Conservation (phyloP, 805 yeast genomes). For the Teunomyces panamensis region DNA sequence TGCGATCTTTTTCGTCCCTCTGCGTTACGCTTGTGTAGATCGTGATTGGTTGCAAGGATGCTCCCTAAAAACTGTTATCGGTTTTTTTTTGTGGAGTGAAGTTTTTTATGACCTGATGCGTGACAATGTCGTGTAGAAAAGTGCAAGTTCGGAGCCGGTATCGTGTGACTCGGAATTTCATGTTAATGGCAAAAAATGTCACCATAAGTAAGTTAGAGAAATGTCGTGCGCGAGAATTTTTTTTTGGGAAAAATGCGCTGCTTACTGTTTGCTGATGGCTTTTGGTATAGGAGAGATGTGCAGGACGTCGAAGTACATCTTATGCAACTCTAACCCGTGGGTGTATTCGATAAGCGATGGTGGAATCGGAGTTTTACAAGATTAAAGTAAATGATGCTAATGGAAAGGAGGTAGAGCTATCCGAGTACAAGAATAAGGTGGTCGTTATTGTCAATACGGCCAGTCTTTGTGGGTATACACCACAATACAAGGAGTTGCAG, state of each 20-base stretch:
- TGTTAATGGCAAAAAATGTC: not conserved
- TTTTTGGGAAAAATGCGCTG: not conserved
- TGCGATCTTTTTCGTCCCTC: not conserved
- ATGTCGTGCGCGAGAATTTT: not conserved
- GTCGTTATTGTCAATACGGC: conserved; percentile 27
- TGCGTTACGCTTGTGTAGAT: not conserved
- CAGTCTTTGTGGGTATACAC: conserved; percentile 42
- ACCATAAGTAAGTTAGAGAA: not conserved
- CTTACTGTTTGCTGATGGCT: no score
- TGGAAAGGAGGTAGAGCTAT: conserved; percentile 9
- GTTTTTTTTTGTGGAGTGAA: conserved; percentile 1
- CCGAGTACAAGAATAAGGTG: conserved; percentile 16
- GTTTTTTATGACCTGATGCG: conserved; percentile 1
- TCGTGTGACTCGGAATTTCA: not conserved
- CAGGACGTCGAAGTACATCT: not conserved
- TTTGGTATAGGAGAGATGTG: not conserved
- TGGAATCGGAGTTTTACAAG: conserved; percentile 5
- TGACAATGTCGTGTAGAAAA: not conserved
- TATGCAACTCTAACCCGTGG: not conserved
- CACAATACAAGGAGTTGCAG: conserved; percentile 65
- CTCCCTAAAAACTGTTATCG: not conserved
- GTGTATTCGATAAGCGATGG: not conserved
- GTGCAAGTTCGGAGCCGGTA: not conserved
- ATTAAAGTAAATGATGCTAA: conserved; percentile 6
- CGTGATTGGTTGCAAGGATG: not conserved